Conservation (phyloP, 1,139 yeast genomes). For the Magnusiomyces ingens region DNA sequence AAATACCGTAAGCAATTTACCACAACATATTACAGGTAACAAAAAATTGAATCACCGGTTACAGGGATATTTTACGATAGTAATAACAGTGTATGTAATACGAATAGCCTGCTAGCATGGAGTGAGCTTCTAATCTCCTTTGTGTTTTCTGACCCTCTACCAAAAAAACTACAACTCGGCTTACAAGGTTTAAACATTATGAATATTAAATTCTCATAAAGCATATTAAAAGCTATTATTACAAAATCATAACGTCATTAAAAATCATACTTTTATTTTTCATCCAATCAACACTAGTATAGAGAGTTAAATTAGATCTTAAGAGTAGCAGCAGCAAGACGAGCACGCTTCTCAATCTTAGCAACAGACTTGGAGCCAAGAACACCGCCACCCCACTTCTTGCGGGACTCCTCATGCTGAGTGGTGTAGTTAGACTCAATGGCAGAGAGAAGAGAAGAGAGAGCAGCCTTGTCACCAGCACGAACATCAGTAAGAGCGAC, state of each 20-base stretch:
- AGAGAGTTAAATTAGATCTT: conserved; percentile 1
- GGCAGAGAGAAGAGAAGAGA: conserved; percentile 86
- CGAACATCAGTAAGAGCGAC: conserved; percentile 94
- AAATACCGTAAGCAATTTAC: no score
- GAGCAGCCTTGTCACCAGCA: conserved; percentile 90
- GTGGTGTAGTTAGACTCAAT: conserved; percentile 87
- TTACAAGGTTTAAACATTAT: no score
- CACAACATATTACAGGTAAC: no score
- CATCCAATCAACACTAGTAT: conserved; percentile 2
- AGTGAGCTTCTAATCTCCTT: no score
- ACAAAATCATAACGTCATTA: conserved; percentile 7
- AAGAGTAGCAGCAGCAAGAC: conserved; percentile 8
- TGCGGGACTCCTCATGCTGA: conserved; percentile 90
- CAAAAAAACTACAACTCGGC: no score
- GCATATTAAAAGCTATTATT: background rate
- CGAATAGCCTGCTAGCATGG: no score
- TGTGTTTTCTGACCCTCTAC: no score
- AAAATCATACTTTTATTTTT: conserved; percentile 1
- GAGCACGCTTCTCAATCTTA: conserved; percentile 50
- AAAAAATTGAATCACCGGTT: no score
- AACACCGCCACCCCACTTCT: conserved; percentile 99
- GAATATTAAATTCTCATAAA: background rate
- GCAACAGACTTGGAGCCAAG: conserved; percentile 90
- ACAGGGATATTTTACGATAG: no score
- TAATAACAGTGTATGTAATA: no score